phyloP scores from a whole-genome alignment of 2,329 filamentous ascomycete species.

The Colletotrichum sp. region DNA sequence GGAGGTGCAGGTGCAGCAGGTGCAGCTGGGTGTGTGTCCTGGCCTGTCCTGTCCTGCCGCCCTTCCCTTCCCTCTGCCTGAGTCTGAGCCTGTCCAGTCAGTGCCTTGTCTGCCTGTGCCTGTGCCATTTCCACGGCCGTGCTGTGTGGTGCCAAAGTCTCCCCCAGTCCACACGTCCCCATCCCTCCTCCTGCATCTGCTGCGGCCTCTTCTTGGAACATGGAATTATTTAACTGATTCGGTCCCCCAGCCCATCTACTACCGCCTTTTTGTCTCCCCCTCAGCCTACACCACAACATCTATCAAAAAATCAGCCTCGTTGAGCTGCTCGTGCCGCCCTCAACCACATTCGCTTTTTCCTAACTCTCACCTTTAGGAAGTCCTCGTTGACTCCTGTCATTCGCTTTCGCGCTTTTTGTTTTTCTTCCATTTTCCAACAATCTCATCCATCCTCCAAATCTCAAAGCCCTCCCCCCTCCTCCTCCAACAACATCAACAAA shows the following conservation, averaged over 20 bases:
- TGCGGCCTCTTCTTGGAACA: constrained; percentile 6
- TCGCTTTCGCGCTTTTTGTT: constrained; percentile 65
- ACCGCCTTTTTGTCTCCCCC: constrained; percentile 37
- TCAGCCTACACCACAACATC: constrained; percentile 30
- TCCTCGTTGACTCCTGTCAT: constrained; percentile 78
- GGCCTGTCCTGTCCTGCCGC: neutral
- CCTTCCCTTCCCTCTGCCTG: neutral
- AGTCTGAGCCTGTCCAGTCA: neutral
- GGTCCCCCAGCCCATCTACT: constrained; percentile 39
- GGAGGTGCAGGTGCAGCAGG: neutral
- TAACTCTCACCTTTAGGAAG: constrained; percentile 60
- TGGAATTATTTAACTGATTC: constrained; percentile 22
- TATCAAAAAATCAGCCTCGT: constrained; percentile 21
- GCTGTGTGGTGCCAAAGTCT: neutral
- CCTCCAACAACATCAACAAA: constrained; percentile 24
- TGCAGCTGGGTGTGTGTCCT: neutral
- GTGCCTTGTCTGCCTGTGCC: neutral
- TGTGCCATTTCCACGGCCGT: neutral
- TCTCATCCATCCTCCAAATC: constrained; percentile 24
- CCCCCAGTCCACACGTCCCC: neutral
- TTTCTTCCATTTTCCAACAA: constrained; percentile 42
- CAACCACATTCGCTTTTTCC: constrained; percentile 55
- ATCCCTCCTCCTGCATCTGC: neutral
- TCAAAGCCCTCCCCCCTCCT: neutral
- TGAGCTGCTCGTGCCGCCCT: constrained; percentile 19